Conservation (phyloP, 1,139 yeast genomes). For the Candida buenavistaensis region DNA sequence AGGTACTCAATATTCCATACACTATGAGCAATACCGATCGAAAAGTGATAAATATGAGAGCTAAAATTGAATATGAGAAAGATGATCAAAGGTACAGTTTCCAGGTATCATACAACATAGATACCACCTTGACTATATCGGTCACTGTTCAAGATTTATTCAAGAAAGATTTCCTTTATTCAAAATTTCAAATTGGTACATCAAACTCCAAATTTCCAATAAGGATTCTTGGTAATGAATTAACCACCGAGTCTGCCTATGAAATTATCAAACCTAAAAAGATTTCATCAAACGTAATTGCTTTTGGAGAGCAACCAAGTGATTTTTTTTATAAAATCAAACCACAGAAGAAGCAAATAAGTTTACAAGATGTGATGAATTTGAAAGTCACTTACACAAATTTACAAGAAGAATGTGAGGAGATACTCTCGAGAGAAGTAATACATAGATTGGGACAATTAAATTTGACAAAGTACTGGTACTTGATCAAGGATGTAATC, state of each 20-base stretch:
- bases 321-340: conserved; percentile 57
- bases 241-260: conserved; percentile 40
- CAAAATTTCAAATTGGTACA: conserved; percentile 69
- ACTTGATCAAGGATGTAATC: conserved; percentile 25
- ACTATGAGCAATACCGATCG: conserved; percentile 23
- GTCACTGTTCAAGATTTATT: conserved; percentile 81
- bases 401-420: conserved; percentile 42
- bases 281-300: conserved; percentile 35
- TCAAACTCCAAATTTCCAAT: conserved; percentile 54
- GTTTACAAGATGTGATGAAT: conserved; percentile 36
- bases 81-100: conserved; percentile 23
- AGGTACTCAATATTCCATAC: conserved; percentile 24
- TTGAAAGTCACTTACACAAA: conserved; percentile 47
- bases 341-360: conserved; percentile 20
- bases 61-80: conserved; percentile 30
- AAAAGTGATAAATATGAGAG: conserved; percentile 27
- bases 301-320: conserved; percentile 71
- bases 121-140: conserved; percentile 56
- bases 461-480: conserved; percentile 21
- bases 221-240: conserved; percentile 45
- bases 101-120: conserved; percentile 33
- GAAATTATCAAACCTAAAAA: conserved; percentile 28
- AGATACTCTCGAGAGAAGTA: conserved; percentile 5
- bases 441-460: conserved; percentile 10
- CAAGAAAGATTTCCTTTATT: conserved; percentile 52